Percentiles rank a stretch among this genome's conserved stretches.
These are phyloP conservation scores for Chrysanthemum lavandulifolium DNA, from an alignment of 129 eudicot species.

Conservation along the genomic window DNA sequence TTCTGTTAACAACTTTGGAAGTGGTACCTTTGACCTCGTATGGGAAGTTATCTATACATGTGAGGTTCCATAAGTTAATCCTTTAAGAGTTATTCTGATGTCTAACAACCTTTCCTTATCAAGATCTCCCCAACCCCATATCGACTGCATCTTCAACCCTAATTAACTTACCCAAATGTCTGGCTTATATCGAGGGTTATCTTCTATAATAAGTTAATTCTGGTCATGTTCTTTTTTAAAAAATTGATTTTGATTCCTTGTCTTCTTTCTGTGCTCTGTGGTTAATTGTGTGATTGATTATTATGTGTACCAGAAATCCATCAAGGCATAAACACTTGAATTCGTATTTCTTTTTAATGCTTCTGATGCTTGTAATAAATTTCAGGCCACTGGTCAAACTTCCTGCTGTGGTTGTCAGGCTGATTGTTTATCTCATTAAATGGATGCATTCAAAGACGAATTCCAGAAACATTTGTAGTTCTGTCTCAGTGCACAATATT, in stretches of 20 bases:
- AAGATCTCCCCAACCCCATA: background rate
- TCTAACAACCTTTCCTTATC: conserved; percentile 9
- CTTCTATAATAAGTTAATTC: background rate
- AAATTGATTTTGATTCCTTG: background rate
- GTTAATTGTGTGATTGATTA: background rate
- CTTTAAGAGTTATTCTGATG: background rate
- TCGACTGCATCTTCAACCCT: conserved; percentile 14
- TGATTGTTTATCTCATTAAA: conserved; percentile 41
- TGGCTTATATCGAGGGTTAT: conserved; percentile 8
- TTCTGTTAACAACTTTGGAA: background rate
- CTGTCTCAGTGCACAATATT: conserved; percentile 40
- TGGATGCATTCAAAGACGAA: conserved; percentile 44
- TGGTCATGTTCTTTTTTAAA: background rate
- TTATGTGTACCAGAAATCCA: conserved; percentile 7
- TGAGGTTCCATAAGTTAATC: conserved; percentile 4
- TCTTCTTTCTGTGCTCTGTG: background rate
- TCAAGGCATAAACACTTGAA: background rate
- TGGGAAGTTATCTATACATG: conserved; percentile 13
- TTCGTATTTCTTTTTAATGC: background rate
- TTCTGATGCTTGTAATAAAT: conserved; percentile 19
- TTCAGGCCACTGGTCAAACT: conserved; percentile 73
- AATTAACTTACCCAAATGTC: conserved; percentile 15
- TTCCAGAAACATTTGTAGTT: conserved; percentile 35
- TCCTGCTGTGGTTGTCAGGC: conserved; percentile 43
- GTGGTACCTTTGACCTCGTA: background rate